Evolutionary conservation across 306 rosid species (phyloP), one percentile per base, ranked within the genome.

Genomic region (Elaeagnus macrophylla): DNA sequence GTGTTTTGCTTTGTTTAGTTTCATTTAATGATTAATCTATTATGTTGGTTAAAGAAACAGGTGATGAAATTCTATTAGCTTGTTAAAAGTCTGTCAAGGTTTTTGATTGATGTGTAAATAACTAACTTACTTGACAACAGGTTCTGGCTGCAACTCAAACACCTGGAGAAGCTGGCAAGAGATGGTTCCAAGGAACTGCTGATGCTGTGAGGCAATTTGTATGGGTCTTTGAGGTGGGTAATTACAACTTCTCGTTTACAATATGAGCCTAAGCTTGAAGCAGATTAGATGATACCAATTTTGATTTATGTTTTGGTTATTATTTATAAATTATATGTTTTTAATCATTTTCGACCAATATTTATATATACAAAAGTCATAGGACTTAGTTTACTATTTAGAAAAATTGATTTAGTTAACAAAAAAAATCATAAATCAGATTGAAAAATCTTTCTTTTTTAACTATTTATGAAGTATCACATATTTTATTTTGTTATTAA

Each of bases 71-170:
- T 52, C 41, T 43, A 25, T 56, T 7, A 45, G 37, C 16, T 39
- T 39, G 45, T 37, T 53, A 37, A 53, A 51, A 43, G 43, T 7
- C 17, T 37, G 40, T 47, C 72, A 65, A n/a, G 16, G 5, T 39
- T 12, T 18, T 20, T 50, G 51, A 54, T 57, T 25, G 54, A 65
- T 53, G 19, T 4, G 32, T 47, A 18, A 42, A 57, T 25, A 40
- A 54, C 46, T 77, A 60, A 72, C 50, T 45, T 51, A n/a, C 42
- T 39, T 39, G 55, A 39, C 18, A 59, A 69, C 69, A 86, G 97
- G 97, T 89, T 51, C 75, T 89, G 78, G 97, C 97, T 55, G 97
- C 97, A 12, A 89, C 97, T 65, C 97, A 89, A 72, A 86, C 95
- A 9, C 75, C 93, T 1, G 97, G 97, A 59, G 90, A 81, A 62